Evolutionary conservation across 2,329 filamentous ascomycete genomes (phyloP).

Genomic region (Penicillium hesseltinei): DNA sequence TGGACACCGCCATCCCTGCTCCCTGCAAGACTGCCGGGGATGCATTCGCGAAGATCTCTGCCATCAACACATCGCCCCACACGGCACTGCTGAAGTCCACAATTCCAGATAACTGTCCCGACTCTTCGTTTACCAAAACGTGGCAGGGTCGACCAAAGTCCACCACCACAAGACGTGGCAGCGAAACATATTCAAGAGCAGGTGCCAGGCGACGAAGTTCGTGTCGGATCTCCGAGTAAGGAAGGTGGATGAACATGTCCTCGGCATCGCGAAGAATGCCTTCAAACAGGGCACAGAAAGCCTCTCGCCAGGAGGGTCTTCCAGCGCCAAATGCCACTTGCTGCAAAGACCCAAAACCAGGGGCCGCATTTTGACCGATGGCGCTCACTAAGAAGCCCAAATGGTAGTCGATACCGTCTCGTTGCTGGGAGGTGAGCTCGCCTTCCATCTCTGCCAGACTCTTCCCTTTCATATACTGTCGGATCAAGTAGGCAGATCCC

Average conservation of each 20-base stretch:
- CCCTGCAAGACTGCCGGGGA: conserved; percentile 38
- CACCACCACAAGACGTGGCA: conserved; percentile 53
- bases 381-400: conserved; percentile 39
- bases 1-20: conserved; percentile 29
- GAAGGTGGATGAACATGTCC: conserved; percentile 57
- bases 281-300: conserved; percentile 54
- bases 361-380: conserved; percentile 48
- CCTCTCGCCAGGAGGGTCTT: conserved; percentile 52
- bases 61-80: conserved; percentile 58
- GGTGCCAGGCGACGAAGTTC: conserved; percentile 46
- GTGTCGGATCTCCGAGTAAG: conserved; percentile 55
- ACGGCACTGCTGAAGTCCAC: conserved; percentile 54
- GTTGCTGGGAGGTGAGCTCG: conserved; percentile 30
- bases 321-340: conserved; percentile 49
- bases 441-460: conserved; percentile 33
- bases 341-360: conserved; percentile 52
- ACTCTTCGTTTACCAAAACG: conserved; percentile 51
- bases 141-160: conserved; percentile 51
- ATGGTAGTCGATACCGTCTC: conserved; percentile 35
- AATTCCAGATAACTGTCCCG: conserved; percentile 50
- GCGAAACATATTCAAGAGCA: conserved; percentile 50
- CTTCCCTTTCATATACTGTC: conserved; percentile 37
- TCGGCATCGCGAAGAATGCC: conserved; percentile 56
- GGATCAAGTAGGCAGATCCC: conserved; percentile 38
- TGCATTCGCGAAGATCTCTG: conserved; percentile 47